Conservation (phyloP, 306 rosid genomes). For the Vigna angularis region DNA sequence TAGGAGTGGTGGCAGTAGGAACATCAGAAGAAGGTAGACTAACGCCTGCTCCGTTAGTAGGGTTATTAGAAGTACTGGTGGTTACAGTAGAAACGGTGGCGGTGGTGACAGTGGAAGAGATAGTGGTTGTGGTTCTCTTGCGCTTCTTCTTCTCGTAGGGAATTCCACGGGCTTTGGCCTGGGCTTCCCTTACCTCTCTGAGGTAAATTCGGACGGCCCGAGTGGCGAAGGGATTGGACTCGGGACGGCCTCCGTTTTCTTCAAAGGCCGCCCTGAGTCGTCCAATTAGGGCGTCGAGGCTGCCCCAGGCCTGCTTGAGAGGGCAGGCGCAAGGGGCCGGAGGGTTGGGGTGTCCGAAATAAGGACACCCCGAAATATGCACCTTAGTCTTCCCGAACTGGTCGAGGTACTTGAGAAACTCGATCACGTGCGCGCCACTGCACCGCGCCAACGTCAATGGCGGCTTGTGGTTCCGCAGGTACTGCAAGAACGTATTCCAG, state of each 20-base stretch:
- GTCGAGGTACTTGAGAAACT: slow-evolving; percentile 86
- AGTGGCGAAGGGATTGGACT: slow-evolving; percentile 87
- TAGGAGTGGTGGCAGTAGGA: slow-evolving; percentile 39
- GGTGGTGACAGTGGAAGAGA: slow-evolving; percentile 24
- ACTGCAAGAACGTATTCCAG: slow-evolving; percentile 98
- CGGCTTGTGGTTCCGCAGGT: slow-evolving; percentile 88
- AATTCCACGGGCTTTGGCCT: slow-evolving; percentile 92
- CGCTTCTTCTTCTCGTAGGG: slow-evolving; percentile 96
- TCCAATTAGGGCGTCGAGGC: slow-evolving; percentile 96
- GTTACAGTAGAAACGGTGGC: neutral
- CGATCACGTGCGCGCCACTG: slow-evolving; percentile 99
- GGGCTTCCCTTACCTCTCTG: slow-evolving; percentile 83
- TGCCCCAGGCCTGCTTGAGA: slow-evolving; percentile 92
- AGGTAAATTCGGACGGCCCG: slow-evolving; percentile 87
- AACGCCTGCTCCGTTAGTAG: neutral
- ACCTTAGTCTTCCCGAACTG: slow-evolving; percentile 98
- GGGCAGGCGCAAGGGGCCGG: slow-evolving; percentile 93
- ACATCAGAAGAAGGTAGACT: slow-evolving; percentile 24
- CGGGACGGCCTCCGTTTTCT: slow-evolving; percentile 88
- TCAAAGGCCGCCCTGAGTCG: slow-evolving; percentile 93
- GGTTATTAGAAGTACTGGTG: neutral
- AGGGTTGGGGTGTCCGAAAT: slow-evolving; percentile 84
- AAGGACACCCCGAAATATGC: slow-evolving; percentile 70
- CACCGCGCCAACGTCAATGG: slow-evolving; percentile 85
- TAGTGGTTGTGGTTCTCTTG: slow-evolving; percentile 54